phyloP scores from a whole-genome alignment of 805 yeast species.

The Jamesozyma gamospora region DNA sequence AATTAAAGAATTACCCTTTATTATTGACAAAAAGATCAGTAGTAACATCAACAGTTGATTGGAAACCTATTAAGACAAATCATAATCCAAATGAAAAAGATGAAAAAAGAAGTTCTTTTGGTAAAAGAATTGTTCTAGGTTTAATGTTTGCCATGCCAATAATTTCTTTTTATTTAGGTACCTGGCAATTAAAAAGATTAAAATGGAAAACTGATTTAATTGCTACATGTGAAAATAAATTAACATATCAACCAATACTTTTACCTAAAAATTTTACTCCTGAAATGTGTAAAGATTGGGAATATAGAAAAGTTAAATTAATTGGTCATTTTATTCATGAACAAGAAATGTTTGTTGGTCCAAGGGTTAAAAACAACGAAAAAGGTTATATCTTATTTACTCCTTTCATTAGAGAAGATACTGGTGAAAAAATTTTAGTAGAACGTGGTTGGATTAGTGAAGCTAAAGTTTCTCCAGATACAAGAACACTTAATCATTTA shows the following conservation, averaged over 20 bases:
- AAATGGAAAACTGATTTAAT: constrained; percentile 83
- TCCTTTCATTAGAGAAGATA: constrained; percentile 63
- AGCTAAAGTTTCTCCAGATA: constrained; percentile 47
- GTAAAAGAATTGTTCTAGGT: constrained; percentile 29
- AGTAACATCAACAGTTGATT: constrained; percentile 67
- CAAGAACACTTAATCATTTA: constrained; percentile 52
- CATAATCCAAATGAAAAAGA: constrained; percentile 31
- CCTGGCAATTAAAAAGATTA: constrained; percentile 84
- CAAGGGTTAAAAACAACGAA: constrained; percentile 60
- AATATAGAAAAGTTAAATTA: constrained; percentile 67
- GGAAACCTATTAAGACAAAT: constrained; percentile 64
- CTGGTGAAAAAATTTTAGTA: constrained; percentile 55
- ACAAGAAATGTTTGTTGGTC: constrained; percentile 87
- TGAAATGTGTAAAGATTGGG: constrained; percentile 60
- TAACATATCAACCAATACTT: constrained; percentile 62
- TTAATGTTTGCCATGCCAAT: constrained; percentile 67
- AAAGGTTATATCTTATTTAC: constrained; percentile 74
- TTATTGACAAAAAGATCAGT: constrained; percentile 22
- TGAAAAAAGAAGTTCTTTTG: constrained; percentile 19
- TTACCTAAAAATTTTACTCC: constrained; percentile 61
- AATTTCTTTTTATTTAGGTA: constrained; percentile 73
- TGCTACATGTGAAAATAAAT: constrained; percentile 70
- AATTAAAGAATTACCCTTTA: background rate
- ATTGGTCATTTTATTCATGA: constrained; percentile 75
- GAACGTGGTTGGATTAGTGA: constrained; percentile 90